Evolutionary conservation across 805 yeast species (phyloP).

Genomic region (Saturnispora serradocipensis): DNA sequence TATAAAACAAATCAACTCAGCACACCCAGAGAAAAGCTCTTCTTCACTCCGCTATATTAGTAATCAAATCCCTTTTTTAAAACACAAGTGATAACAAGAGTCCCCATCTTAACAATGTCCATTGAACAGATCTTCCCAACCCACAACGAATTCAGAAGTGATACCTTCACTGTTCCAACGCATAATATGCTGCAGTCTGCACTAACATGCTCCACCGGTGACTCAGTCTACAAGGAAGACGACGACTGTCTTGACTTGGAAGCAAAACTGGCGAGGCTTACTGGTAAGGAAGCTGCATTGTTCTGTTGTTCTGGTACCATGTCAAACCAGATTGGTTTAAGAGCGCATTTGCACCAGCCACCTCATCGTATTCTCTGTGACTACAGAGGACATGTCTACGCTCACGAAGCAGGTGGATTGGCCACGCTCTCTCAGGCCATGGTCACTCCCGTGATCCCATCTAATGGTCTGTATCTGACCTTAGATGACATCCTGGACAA

Average conservation of each 20-base stretch:
- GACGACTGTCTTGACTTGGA: slow-evolving; percentile 58
- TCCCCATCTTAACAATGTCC: not conserved
- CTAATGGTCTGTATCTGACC: slow-evolving; percentile 68
- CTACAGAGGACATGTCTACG: slow-evolving; percentile 72
- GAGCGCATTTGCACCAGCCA: slow-evolving; percentile 71
- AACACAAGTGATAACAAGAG: not conserved
- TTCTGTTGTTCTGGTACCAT: slow-evolving; percentile 86
- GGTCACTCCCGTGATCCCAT: slow-evolving; percentile 76
- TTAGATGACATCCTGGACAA: slow-evolving; percentile 65
- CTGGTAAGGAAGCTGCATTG: slow-evolving; percentile 76
- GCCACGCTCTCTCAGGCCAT: slow-evolving; percentile 86
- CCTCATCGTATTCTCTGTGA: slow-evolving; percentile 85
- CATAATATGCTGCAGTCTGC: slow-evolving; percentile 59
- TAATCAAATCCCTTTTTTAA: not conserved
- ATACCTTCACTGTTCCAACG: slow-evolving; percentile 88
- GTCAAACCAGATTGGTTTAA: slow-evolving; percentile 78
- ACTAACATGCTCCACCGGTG: slow-evolving; percentile 57
- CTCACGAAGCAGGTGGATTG: slow-evolving; percentile 85
- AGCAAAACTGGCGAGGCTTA: slow-evolving; percentile 48
- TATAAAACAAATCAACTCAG: not conserved
- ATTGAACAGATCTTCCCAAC: slow-evolving; percentile 2
- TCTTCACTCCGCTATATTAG: too few relatives aligned
- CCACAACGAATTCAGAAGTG: slow-evolving; percentile 55
- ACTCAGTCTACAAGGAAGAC: slow-evolving; percentile 86
- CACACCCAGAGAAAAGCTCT: not conserved